Base-by-base conservation (phyloP, 768 basidiomycete species). In the Leucocoprinus sp. region DNA sequence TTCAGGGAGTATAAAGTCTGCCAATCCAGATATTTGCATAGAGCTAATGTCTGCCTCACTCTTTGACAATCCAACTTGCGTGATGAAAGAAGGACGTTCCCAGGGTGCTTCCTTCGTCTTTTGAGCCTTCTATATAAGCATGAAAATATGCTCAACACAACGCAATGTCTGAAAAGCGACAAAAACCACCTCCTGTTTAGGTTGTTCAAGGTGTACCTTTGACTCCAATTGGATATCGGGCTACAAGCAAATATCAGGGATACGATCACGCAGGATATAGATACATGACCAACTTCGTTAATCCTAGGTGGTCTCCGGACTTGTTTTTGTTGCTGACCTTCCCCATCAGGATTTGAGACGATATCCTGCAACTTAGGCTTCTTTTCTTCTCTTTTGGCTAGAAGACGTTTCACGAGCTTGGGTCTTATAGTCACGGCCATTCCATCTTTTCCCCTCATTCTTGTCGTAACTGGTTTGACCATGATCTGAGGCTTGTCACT, bases 81-180 rank as follows among this genome's bases (percentile, higher is more conserved):
- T 52, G 33, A 50, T 37, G 26, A 60, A 57, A 29, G 52, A 52
- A 24, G 52, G 42, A 24, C 54, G 51, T 38, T 59, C 60, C 61
- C 60, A 63, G 8, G 64, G 60, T 5, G 64, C 64, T 52, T 62
- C 60, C 35, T 44, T 52, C 8, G 54, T 40, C 38, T 61, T 64
- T 52, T 51, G 47, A 44, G 31, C 12, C 36, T 48, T 55, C 44
- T 26, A 9, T 36, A 29, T 40, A 3, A 37, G 15, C 37, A 49
- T 45, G 34, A 35, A 7, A 24, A 41, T 27, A 23, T 29, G 31
- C 11, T 31, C 11, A 4, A n/a, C 11, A 31, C 11, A 31, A 31
- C 31, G 11, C 11, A 31, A 31, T 31, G 14, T 4, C 6, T 8
- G 11, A 31, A 8, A 31, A 12, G 27, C 5, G 12, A 28, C 27